Evolutionary conservation across 768 basidiomycete species (phyloP), one percentile per base, ranked within the genome.

Genomic region (Lentinula lateritia): DNA sequence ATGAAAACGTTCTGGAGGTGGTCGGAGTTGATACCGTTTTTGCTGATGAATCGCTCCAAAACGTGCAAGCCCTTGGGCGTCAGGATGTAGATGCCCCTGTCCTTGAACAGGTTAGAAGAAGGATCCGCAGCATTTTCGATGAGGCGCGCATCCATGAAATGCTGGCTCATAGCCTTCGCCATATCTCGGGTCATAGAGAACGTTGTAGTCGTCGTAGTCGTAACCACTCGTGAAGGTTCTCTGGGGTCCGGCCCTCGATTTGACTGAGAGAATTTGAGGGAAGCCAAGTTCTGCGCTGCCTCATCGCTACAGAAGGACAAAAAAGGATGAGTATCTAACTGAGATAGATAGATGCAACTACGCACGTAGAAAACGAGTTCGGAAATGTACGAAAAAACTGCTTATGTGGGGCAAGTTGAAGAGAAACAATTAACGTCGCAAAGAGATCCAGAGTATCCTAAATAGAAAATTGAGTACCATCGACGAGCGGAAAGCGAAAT

Each of bases 121-220:
- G 90, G 89, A 75, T 99, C 97, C 16, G 92, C 86, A 15, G 94
- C 96, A 72, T 98, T 98, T 76, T 98, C 95, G 66, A 98, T 95
- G 64, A 98, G 82, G 65, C 95, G 92, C 61, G 97, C 95, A 67
- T 98, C 97, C 93, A 99, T 97, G 72, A 98, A 98, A 72, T 98
- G 95, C 76, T 99, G 97, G 77, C 93, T 92, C 89, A 99, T 98
- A 38, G 93, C 94, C 78, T 98, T 98, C 65, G 97, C 97, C 92
- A 99, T 98, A 50, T 99, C 97, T 67, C 97, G 90, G 66, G 94
- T 93, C 97, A 99, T 98, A 64, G 94, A 94, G 79, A 99, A 99
- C 38, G 97, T 99, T 46, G 97, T 99, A 5, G 97, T 98, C 6
- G 97, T 99, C 0, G 97, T 99, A 0, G 97, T 99, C 69, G 97